Conservation (phyloP, 225 moss, liverwort and hornwort genomes). For the Sphagnum contortum region DNA sequence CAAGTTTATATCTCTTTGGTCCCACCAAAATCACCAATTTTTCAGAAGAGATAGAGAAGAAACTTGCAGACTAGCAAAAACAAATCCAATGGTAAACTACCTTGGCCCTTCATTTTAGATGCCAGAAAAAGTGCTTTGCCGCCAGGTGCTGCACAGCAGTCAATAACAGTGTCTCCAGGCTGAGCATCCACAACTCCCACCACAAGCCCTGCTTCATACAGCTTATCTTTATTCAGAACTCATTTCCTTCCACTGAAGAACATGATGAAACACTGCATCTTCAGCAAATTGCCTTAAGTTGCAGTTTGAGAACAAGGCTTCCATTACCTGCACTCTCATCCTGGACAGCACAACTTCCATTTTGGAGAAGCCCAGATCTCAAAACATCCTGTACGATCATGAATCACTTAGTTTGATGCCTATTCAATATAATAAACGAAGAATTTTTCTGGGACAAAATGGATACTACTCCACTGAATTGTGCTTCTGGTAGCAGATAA, state of each 20-base stretch:
- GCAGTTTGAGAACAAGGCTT: neutral
- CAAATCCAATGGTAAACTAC: conserved; percentile 8
- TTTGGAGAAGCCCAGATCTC: conserved; percentile 59
- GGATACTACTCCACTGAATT: no score
- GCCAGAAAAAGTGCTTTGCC: conserved; percentile 69
- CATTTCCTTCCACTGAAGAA: neutral
- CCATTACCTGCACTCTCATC: conserved; percentile 61
- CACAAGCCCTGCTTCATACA: conserved; percentile 43
- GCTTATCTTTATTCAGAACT: neutral
- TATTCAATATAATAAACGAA: neutral
- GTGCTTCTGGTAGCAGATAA: no score
- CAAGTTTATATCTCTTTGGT: no score
- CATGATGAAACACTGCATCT: neutral
- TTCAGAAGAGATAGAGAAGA: no score
- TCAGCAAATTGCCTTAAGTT: neutral
- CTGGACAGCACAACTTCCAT: conserved; percentile 70
- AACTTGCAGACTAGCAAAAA: no score
- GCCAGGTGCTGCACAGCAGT: conserved; percentile 77
- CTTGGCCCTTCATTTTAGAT: conserved; percentile 49
- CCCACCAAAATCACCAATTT: no score
- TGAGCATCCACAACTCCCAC: conserved; percentile 60
- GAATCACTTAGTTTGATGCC: neutral
- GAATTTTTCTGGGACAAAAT: neutral
- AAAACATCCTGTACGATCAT: conserved; percentile 45
- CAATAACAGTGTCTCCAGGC: conserved; percentile 60